Evolutionary conservation across 2,329 filamentous ascomycete species (phyloP).

Genomic region (Pezicula carpinea): DNA sequence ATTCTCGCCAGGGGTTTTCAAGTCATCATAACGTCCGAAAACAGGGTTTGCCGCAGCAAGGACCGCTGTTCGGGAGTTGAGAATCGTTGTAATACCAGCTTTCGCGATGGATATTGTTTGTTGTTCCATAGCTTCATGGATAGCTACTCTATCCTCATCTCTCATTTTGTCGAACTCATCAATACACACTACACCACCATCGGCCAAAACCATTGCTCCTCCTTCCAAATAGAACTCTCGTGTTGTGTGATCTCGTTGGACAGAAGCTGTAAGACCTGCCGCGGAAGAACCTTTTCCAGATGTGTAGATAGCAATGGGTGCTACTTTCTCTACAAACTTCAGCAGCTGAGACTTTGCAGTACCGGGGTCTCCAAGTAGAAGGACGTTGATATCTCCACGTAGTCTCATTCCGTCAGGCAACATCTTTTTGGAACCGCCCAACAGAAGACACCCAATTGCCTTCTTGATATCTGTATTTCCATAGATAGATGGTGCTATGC

Average conservation of each 20-base stretch:
- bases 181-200: conserved; percentile 95
- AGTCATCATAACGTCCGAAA: conserved; percentile 95
- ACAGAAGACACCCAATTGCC: conserved; percentile 85
- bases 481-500: conserved; percentile 96
- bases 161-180: conserved; percentile 99
- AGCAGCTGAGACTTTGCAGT: conserved; percentile 96
- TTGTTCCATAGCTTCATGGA: conserved; percentile 99
- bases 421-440: conserved; percentile 97
- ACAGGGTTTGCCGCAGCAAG: conserved; percentile 95
- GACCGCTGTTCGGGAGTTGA: conserved; percentile 93
- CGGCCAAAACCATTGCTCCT: conserved; percentile 95
- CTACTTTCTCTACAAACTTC: conserved; percentile 95
- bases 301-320: conserved; percentile 96
- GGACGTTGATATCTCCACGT: conserved; percentile 95
- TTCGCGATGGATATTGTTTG: conserved; percentile 99
- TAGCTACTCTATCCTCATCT: conserved; percentile 94
- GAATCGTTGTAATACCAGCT: conserved; percentile 95
- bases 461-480: conserved; percentile 97
- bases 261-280: conserved; percentile 93
- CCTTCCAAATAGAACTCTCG: conserved; percentile 97
- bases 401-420: conserved; percentile 96
- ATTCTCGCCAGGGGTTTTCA: conserved; percentile 96
- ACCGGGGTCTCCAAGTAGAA: conserved; percentile 93
- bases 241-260: conserved; percentile 86
- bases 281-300: conserved; percentile 97